A percentile compares a stretch with the other conserved stretches of the same genome.
These are phyloP conservation scores for Mycena citricolor DNA, from an alignment of 1,284 basidiomycete genomes.

Conservation along the genomic window DNA sequence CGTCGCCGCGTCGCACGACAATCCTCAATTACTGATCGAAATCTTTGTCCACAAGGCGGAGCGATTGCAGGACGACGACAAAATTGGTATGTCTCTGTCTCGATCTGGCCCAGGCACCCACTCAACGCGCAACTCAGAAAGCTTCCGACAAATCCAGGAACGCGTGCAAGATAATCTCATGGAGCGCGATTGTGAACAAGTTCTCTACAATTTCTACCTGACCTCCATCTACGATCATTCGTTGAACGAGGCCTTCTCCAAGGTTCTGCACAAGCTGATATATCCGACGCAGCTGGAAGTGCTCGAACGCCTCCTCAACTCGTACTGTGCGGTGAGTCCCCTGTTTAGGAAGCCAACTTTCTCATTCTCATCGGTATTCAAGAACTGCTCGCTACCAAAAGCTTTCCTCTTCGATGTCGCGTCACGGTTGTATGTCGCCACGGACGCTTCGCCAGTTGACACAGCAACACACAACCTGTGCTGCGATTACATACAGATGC, in stretches of 20 bases:
- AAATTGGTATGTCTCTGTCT: conserved; percentile 61
- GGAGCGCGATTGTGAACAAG: conserved; percentile 73
- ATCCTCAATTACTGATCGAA: conserved; percentile 82
- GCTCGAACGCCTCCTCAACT: conserved; percentile 78
- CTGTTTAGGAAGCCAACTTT: background rate
- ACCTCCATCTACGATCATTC: conserved; percentile 91
- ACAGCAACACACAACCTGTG: conserved; percentile 85
- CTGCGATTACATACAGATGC: conserved; percentile 88
- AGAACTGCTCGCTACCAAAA: conserved; percentile 91
- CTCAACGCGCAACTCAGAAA: conserved; percentile 55
- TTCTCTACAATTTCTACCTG: conserved; percentile 78
- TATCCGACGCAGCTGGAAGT: conserved; percentile 70
- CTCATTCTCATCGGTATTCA: conserved; percentile 1
- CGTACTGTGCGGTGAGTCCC: conserved; percentile 71
- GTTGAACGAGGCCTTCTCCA: conserved; percentile 85
- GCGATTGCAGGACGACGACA: conserved; percentile 89
- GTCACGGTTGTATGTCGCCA: conserved; percentile 87
- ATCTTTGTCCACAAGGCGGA: conserved; percentile 98
- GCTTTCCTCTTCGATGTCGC: conserved; percentile 90
- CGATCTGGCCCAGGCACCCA: background rate
- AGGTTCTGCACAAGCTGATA: conserved; percentile 72
- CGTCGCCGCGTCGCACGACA: conserved; percentile 70
- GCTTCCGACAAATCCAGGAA: conserved; percentile 84
- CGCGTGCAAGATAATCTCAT: conserved; percentile 80
- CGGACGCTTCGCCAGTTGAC: conserved; percentile 92